Conservation (phyloP, 2,329 filamentous ascomycete genomes). For the Trichophyton simii region DNA sequence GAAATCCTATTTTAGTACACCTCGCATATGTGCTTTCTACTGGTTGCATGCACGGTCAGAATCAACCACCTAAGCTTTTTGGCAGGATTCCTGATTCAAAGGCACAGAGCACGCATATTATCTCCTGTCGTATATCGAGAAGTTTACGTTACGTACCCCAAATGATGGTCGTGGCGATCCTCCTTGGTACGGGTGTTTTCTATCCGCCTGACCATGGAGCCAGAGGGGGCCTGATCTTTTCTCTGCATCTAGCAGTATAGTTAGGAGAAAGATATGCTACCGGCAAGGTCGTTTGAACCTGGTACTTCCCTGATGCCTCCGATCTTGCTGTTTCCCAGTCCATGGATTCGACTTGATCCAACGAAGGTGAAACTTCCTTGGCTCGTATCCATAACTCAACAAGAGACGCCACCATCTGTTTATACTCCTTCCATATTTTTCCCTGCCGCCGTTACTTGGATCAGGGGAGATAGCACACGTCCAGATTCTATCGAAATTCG, state of each 20-base stretch:
- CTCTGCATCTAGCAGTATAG: neutral
- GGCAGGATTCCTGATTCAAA: conserved; percentile 1
- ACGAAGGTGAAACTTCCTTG: neutral
- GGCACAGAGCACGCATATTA: neutral
- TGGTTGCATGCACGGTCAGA: neutral
- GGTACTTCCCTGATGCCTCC: neutral
- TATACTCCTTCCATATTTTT: neutral
- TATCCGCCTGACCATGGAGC: neutral
- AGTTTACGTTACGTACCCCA: neutral
- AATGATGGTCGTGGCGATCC: neutral
- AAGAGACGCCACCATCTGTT: neutral
- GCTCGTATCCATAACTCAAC: neutral
- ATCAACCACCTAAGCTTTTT: conserved; percentile 2
- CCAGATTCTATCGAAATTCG: neutral
- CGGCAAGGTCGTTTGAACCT: neutral
- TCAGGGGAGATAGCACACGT: neutral
- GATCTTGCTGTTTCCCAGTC: neutral
- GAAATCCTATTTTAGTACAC: neutral
- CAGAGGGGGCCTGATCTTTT: neutral
- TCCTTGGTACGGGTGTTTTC: neutral
- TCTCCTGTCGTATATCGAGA: neutral
- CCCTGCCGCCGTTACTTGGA: neutral
- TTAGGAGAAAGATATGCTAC: neutral
- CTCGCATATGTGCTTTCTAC: conserved; percentile 1
- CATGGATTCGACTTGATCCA: neutral